Conservation (phyloP, 441 rosid species). For the Adansonia rubrostipa region DNA sequence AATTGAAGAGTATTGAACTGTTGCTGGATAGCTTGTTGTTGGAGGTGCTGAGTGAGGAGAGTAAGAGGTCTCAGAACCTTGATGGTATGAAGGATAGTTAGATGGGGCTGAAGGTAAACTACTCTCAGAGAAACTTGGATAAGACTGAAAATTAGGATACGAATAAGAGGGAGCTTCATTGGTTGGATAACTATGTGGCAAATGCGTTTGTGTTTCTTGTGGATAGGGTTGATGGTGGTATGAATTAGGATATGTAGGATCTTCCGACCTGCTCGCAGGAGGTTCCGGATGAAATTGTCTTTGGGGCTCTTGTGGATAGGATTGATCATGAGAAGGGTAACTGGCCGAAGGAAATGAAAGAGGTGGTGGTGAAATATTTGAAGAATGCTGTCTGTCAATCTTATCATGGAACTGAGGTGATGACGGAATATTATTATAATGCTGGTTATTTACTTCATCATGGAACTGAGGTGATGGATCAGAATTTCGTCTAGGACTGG, state of each 20-base stretch:
- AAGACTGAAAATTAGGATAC: slow-evolving; percentile 86
- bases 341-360: slow-evolving; percentile 45
- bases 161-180: slow-evolving; percentile 58
- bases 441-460: slow-evolving; percentile 38
- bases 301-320: slow-evolving; percentile 18
- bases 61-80: slow-evolving; percentile 64
- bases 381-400: slow-evolving; percentile 38
- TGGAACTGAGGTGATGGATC: slow-evolving; percentile 49
- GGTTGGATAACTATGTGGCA: slow-evolving; percentile 59
- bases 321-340: slow-evolving; percentile 57
- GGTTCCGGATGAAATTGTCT: slow-evolving; percentile 50
- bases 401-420: slow-evolving; percentile 40
- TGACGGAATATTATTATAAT: slow-evolving; percentile 38
- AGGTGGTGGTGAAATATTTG: slow-evolving; percentile 50
- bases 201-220: slow-evolving; percentile 67
- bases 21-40: slow-evolving; percentile 51
- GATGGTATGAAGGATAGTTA: slow-evolving; percentile 63
- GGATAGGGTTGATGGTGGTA: slow-evolving; percentile 62
- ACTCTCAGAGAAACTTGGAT: slow-evolving; percentile 82
- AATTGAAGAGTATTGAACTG: slow-evolving; percentile 56
- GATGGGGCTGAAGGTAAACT: slow-evolving; percentile 76
- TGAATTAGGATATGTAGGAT: slow-evolving; percentile 57
- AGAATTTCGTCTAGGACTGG: slow-evolving; percentile 52
- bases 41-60: slow-evolving; percentile 62
- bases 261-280: slow-evolving; percentile 54